Percentiles rank a stretch among this genome's conserved stretches.
Evolutionary conservation across 2,329 filamentous ascomycete species (phyloP).

Genomic region (Colletotrichum karsti): DNA sequence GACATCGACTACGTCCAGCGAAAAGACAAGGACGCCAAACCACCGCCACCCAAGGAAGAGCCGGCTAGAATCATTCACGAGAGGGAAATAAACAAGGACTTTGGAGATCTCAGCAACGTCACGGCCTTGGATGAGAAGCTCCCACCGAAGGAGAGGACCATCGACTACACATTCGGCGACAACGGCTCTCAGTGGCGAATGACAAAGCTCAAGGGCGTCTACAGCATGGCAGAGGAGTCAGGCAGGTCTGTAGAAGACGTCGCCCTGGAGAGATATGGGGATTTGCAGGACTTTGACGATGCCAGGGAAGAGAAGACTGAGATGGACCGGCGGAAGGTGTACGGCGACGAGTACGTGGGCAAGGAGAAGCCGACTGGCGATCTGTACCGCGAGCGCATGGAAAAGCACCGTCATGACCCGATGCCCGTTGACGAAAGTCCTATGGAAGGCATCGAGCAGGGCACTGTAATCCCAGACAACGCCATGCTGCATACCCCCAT

Average conservation of each 20-base stretch:
- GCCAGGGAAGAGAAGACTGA: constrained; percentile 94
- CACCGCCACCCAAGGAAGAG: constrained; percentile 60
- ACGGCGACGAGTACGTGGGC: constrained; percentile 84
- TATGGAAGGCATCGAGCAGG: constrained; percentile 54
- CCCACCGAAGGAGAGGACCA: constrained; percentile 58
- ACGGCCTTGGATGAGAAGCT: constrained; percentile 56
- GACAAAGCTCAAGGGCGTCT: constrained; percentile 91
- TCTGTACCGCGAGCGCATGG: constrained; percentile 80
- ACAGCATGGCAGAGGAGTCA: constrained; percentile 78
- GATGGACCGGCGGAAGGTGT: constrained; percentile 81
- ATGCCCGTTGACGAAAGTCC: constrained; percentile 30
- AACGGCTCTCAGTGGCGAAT: constrained; percentile 93
- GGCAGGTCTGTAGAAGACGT: constrained; percentile 81
- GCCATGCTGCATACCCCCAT: constrained; percentile 60
- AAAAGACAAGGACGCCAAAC: constrained; percentile 62
- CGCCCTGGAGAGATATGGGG: constrained; percentile 83
- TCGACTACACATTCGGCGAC: constrained; percentile 90
- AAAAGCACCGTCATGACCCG: constrained; percentile 55
- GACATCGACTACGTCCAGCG: constrained; percentile 84
- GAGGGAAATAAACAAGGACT: constrained; percentile 78
- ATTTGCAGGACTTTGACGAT: constrained; percentile 86
- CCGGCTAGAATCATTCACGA: constrained; percentile 78
- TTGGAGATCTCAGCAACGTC: constrained; percentile 67
- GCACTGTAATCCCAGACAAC: constrained; percentile 65
- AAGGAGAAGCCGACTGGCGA: constrained; percentile 91